These are phyloP conservation scores for Fusarium sp. DNA, from an alignment of 2,329 filamentous ascomycete genomes.

Conservation along the genomic window DNA sequence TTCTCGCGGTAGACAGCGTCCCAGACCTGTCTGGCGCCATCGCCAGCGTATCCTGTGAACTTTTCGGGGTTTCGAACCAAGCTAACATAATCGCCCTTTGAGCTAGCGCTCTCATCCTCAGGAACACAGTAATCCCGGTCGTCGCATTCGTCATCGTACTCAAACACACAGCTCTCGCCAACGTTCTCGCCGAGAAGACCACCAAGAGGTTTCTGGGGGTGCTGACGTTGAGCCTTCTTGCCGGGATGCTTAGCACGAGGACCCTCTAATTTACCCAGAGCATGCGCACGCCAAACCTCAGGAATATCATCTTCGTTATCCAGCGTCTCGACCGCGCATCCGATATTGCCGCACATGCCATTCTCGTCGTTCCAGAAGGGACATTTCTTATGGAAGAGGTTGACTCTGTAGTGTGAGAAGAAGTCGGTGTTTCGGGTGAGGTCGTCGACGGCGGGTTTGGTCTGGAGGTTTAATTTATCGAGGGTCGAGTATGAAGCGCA, in stretches of 20 bases:
- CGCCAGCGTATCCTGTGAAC: slow-evolving; percentile 92
- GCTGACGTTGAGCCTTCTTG: slow-evolving; percentile 76
- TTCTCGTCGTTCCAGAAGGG: slow-evolving; percentile 96
- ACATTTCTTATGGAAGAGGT: slow-evolving; percentile 92
- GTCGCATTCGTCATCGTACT: slow-evolving; percentile 97
- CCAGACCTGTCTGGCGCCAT: slow-evolving; percentile 91
- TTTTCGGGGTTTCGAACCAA: slow-evolving; percentile 92
- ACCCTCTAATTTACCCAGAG: slow-evolving; percentile 91
- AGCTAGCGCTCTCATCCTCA: slow-evolving; percentile 87
- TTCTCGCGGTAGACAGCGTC: slow-evolving; percentile 97
- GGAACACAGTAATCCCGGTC: slow-evolving; percentile 96
- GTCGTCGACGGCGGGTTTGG: slow-evolving; percentile 81
- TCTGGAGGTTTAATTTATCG: slow-evolving; percentile 81
- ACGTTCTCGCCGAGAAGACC: slow-evolving; percentile 87
- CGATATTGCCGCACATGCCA: slow-evolving; percentile 96
- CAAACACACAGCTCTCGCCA: slow-evolving; percentile 94
- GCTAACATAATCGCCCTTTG: slow-evolving; percentile 96
- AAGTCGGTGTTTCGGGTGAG: slow-evolving; percentile 92
- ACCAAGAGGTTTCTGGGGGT: slow-evolving; percentile 78
- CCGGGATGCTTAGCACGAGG: slow-evolving; percentile 91
- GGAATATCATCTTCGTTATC: slow-evolving; percentile 97
- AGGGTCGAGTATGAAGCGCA: slow-evolving; percentile 94
- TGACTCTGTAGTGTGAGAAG: slow-evolving; percentile 96
- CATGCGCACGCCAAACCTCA: slow-evolving; percentile 87
- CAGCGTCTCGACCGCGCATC: slow-evolving; percentile 93